phyloP scores from a whole-genome alignment of 164 flowering plant genomes.

The Taxillus chinensis region DNA sequence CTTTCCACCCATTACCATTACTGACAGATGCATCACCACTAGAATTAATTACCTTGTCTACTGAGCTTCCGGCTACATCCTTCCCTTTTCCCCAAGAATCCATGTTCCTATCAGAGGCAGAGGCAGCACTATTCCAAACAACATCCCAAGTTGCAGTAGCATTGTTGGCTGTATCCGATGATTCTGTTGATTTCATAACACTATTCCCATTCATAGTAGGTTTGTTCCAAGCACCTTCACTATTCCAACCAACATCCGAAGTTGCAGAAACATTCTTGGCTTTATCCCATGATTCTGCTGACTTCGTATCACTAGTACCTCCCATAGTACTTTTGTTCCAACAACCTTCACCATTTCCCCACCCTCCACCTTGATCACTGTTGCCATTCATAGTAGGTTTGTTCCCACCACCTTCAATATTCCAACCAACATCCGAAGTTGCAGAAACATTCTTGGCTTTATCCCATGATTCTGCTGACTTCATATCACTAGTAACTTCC shows the following conservation, averaged over 20 bases:
- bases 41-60: not conserved
- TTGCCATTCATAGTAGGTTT: too few relatives aligned
- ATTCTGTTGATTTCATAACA: slow-evolving; percentile 3
- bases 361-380: slow-evolving; percentile 15
- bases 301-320: slow-evolving; percentile 1
- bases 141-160: not conserved
- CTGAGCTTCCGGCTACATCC: slow-evolving; percentile 6
- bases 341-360: slow-evolving; percentile 10
- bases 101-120: not conserved
- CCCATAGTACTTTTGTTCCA: not conserved
- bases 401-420: slow-evolving; percentile 6
- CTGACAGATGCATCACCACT: not conserved
- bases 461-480: slow-evolving; percentile 9
- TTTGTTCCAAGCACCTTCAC: slow-evolving; percentile 7
- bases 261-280: slow-evolving; percentile 6
- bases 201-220: not conserved
- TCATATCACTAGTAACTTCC: slow-evolving; percentile 1
- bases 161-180: slow-evolving; percentile 12
- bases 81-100: slow-evolving; percentile 22
- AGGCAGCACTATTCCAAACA: slow-evolving; percentile 3
- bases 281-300: slow-evolving; percentile 11
- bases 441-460: slow-evolving; percentile 7
- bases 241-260: slow-evolving; percentile 4
- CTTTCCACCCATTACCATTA: too few relatives aligned
- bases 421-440: slow-evolving; percentile 6